Base-by-base conservation (phyloP, 108 stramenopile species). In the Aurantiochytrium sp. region DNA sequence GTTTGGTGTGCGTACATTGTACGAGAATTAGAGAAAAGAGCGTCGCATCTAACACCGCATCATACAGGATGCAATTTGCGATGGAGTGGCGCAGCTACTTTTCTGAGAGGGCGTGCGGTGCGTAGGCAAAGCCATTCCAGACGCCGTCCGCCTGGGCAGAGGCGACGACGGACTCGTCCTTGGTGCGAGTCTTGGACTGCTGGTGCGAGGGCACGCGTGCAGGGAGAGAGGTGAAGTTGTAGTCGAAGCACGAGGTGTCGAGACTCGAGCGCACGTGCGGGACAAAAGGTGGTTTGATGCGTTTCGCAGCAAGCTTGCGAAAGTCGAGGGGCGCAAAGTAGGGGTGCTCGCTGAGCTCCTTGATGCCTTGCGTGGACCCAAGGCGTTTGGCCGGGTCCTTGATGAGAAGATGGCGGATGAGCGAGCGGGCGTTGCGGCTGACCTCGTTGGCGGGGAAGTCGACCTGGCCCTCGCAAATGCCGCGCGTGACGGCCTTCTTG, bases 321-420 rank as follows among this genome's bases (percentile, higher is more conserved):
- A 98, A 99, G 86, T 98, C 93, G 85, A 98, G 93, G 8, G 89
- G 87, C 22, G 86, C 89, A 89, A 98, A 99, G 91, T 97, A 98
- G 0, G 94, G 92, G 89, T 98, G 97, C 4, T 86, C 86, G 65
- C 96, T 96, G 45, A 98, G 96, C 55, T 98, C 98, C 39, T 41
- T 37, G 22, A 89, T 96, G 96, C 22, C 89, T 90, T 1, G 95
- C 93, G 8, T 97, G 95, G 89, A 96, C 12, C 99, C 99, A 17
- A 99, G 92, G 68, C 99, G 92, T 86, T 90, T 86, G 1, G 87
- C 88, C 6, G 98, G 97, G 87, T 98, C 97, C 85, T 96, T 95
- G 17, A 95, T 95, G 36, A 99, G 92, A 59, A 99, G 90, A 27
- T 95, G 94, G 27, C 91, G 87, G 12, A 98, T 90, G 32, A 98